Evolutionary conservation across 2,329 filamentous ascomycete species (phyloP), one percentile per base, ranked within the genome.

Genomic region (Rasamsonia emersonii): DNA sequence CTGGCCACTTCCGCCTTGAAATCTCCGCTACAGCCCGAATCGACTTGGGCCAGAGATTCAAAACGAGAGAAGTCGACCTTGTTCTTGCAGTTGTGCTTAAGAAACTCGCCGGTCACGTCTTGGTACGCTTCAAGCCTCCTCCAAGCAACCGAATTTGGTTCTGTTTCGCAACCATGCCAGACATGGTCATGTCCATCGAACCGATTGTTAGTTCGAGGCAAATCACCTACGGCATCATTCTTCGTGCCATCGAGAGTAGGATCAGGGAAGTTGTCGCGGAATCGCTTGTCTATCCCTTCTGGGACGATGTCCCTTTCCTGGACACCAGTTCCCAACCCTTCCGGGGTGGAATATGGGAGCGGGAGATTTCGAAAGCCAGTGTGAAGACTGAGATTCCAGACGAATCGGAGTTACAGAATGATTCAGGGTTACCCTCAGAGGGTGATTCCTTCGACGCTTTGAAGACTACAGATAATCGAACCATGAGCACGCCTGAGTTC

Each of bases 131-230:
- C 57, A 98, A 98, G 57, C 85, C 91, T 5, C 86, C 89, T 10
- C 91, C 91, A 1, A 95, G 86, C 58, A 98, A 98, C 55, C 77
- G 91, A 24, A 58, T 94, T n/a, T 98, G 91, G 91, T 76, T 96
- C 44, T 81, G 86, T 1, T 98, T 98, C 52, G 84, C 93, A 53
- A 77, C 77, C n/a, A 84, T 86, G 70, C 91, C 91, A 11, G 88
- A 89, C 51, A 82, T 98, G 65, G 86, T 93, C 40, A 79, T 95
- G 70, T 77, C 77, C n/a, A 85, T 96, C 25, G 86, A 96, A 54
- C 91, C 91, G 3, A 88, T 98, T 45, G 86, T 98, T 30, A 94
- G 88, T 62, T 82, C 86, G 9, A 77, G 89, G 36, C 89, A 96
- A 54, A 94, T 98, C 43, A 96, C 91, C 0, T 96, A 94, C 57